phyloP scores from a whole-genome alignment of 2,329 filamentous ascomycete genomes.

The Coniochaeta sp. region DNA sequence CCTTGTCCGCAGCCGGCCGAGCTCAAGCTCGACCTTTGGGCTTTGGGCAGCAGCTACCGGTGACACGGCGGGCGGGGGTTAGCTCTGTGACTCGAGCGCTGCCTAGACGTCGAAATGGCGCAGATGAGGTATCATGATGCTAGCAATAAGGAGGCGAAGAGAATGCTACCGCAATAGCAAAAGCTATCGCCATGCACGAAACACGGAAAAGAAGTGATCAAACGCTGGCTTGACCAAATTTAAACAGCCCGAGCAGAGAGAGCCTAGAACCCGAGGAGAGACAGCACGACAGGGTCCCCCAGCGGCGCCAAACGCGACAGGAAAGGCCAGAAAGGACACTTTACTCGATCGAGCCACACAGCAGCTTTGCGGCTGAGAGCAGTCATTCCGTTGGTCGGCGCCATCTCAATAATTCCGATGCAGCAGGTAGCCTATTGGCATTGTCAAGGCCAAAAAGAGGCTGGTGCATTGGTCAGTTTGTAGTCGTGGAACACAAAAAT shows the following conservation, averaged over 20 bases:
- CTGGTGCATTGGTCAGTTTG: neutral
- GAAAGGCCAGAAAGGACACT: neutral
- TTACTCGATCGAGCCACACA: constrained; percentile 1
- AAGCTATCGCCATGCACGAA: neutral
- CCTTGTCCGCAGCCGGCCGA: neutral
- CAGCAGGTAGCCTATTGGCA: neutral
- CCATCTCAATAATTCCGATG: neutral
- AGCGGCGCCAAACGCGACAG: neutral
- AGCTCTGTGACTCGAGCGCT: neutral
- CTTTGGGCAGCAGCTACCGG: neutral
- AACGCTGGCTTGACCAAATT: neutral
- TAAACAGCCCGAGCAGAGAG: neutral
- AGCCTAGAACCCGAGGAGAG: neutral
- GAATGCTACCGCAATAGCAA: neutral
- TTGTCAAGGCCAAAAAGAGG: neutral
- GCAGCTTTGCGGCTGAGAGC: neutral
- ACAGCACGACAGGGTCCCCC: neutral
- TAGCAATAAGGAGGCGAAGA: neutral
- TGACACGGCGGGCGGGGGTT: neutral
- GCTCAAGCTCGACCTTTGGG: neutral
- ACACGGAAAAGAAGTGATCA: neutral
- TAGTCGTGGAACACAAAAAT: too few species aligned
- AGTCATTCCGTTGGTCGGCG: neutral
- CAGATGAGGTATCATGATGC: neutral
- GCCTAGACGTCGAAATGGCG: neutral